A percentile compares a stretch with the other conserved stretches of the same genome.
These are phyloP conservation scores for Microcera coccophila DNA, from an alignment of 2,329 filamentous ascomycete genomes.

Conservation along the genomic window DNA sequence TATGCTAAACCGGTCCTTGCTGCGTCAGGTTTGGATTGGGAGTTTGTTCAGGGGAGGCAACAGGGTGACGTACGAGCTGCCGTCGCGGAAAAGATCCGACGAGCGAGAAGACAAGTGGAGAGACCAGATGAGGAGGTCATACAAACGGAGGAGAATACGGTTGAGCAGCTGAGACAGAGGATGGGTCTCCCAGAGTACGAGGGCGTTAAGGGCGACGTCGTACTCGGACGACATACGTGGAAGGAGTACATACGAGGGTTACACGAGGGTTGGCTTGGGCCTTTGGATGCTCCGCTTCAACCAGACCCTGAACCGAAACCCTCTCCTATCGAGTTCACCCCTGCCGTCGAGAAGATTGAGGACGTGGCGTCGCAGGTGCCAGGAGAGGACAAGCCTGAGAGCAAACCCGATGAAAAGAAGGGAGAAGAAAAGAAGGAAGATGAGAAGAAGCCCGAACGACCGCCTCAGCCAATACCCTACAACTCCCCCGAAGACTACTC, in stretches of 20 bases:
- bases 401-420: conserved; percentile 40
- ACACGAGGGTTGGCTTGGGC: conserved; percentile 95
- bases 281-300: conserved; percentile 60
- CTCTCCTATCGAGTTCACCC: conserved; percentile 22
- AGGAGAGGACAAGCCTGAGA: conserved; percentile 13
- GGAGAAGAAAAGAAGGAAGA: conserved; percentile 42
- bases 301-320: conserved; percentile 22
- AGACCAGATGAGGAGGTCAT: conserved; percentile 46
- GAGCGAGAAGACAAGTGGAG: conserved; percentile 59
- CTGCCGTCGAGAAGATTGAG: conserved; percentile 20
- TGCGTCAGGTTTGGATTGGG: conserved; percentile 88
- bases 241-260: conserved; percentile 93
- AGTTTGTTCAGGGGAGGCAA: conserved; percentile 85
- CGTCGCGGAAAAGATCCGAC: conserved; percentile 80
- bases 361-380: conserved; percentile 19
- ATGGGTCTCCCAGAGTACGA: conserved; percentile 68
- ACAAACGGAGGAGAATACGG: conserved; percentile 49
- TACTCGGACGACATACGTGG: conserved; percentile 90
- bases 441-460: conserved; percentile 54
- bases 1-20: conserved; percentile 93
- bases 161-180: conserved; percentile 60
- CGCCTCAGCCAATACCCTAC: conserved; percentile 66
- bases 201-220: conserved; percentile 75
- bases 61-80: conserved; percentile 90
- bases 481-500: conserved; percentile 71